Percentiles rank a stretch among this genome's conserved stretches.
Evolutionary conservation across 1,284 basidiomycete genomes (phyloP).

Genomic region (Austroboletus niveus): DNA sequence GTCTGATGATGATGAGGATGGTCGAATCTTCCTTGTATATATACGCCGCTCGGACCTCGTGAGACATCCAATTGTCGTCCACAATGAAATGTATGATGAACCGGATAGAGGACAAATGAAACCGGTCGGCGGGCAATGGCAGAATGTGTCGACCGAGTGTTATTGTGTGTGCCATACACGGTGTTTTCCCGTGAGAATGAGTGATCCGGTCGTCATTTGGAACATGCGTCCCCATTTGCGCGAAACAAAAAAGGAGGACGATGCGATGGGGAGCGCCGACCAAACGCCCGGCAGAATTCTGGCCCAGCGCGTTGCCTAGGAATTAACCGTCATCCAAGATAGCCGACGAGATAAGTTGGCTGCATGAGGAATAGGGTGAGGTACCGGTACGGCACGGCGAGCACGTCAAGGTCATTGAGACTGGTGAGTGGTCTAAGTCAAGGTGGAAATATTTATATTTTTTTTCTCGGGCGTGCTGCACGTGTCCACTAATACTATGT

Average conservation of each 20-base stretch:
- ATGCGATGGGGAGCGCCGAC: not conserved
- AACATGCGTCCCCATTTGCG: conserved; percentile 6
- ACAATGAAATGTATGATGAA: conserved; percentile 3
- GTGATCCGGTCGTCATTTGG: not conserved
- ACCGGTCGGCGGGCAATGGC: conserved; percentile 1
- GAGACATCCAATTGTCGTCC: conserved; percentile 19
- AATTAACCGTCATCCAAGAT: not conserved
- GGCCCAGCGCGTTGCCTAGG: not conserved
- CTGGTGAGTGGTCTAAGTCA: too few species aligned
- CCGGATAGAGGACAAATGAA: conserved; percentile 3
- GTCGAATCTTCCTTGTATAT: conserved; percentile 13
- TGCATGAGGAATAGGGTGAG: not conserved
- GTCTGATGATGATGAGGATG: not conserved
- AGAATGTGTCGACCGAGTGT: conserved; percentile 1
- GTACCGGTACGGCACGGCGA: not conserved
- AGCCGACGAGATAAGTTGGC: not conserved
- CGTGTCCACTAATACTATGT: conserved; percentile 17
- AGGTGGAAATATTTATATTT: too few species aligned
- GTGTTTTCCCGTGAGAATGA: not conserved
- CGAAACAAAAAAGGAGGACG: conserved; percentile 17
- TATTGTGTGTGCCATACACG: conserved; percentile 16
- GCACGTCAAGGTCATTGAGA: too few species aligned
- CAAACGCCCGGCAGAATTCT: not conserved
- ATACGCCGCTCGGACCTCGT: conserved; percentile 13
- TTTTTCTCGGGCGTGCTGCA: not conserved